Evolutionary conservation across 2,329 filamentous ascomycete genomes (phyloP).

Genomic region (Colletotrichum chlorophyti): DNA sequence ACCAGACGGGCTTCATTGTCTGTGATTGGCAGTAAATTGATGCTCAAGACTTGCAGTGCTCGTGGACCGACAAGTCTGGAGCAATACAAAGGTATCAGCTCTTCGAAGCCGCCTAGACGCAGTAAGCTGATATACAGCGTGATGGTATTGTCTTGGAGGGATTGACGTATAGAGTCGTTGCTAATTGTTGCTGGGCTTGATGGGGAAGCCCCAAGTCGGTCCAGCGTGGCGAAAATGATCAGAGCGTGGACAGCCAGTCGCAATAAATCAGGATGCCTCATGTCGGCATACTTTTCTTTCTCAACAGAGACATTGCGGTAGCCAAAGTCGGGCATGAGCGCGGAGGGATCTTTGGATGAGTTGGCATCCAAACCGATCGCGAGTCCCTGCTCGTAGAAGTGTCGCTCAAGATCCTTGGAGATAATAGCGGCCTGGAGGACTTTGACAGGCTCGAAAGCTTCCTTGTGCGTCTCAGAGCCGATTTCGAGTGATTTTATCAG

Average conservation of each 20-base stretch:
- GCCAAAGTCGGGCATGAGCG: slow-evolving; percentile 16
- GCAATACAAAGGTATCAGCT: slow-evolving; percentile 87
- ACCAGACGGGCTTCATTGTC: slow-evolving; percentile 69
- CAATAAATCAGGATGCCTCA: slow-evolving; percentile 68
- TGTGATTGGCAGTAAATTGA: slow-evolving; percentile 77
- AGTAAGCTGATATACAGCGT: slow-evolving; percentile 84
- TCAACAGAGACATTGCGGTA: slow-evolving; percentile 41
- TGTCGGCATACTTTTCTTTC: slow-evolving; percentile 56
- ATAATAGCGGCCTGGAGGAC: slow-evolving; percentile 80
- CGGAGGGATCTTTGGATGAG: slow-evolving; percentile 45
- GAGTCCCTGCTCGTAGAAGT: slow-evolving; percentile 66
- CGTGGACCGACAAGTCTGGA: slow-evolving; percentile 74
- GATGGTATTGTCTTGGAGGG: slow-evolving; percentile 76
- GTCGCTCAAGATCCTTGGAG: slow-evolving; percentile 63
- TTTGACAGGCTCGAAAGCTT: slow-evolving; percentile 72
- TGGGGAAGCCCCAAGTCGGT: slow-evolving; percentile 54
- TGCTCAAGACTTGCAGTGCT: slow-evolving; percentile 74
- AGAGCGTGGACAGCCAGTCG: slow-evolving; percentile 73
- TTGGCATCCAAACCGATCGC: slow-evolving; percentile 51
- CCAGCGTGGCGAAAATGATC: slow-evolving; percentile 71
- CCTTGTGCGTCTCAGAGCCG: slow-evolving; percentile 59
- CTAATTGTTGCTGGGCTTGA: slow-evolving; percentile 43
- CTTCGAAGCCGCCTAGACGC: slow-evolving; percentile 73
- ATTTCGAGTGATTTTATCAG: slow-evolving; percentile 68
- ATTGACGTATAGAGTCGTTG: slow-evolving; percentile 40